Evolutionary conservation across 2,329 filamentous ascomycete genomes (phyloP), one percentile per base, ranked within the genome.

Genomic region (Monosporascus sp.): DNA sequence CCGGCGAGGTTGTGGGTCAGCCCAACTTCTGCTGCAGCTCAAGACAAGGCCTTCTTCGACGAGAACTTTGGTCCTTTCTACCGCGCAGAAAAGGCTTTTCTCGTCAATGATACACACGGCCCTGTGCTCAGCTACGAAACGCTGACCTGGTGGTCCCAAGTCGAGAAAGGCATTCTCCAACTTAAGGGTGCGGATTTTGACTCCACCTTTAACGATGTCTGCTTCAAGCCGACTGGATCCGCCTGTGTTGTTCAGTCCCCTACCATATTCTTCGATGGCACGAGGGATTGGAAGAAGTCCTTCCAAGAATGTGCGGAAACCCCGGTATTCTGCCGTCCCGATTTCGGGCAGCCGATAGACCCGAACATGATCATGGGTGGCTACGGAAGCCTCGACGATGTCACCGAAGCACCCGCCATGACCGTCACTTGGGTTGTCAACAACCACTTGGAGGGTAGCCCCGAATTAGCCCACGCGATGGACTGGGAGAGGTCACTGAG

Each of bases 1-100:
- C 94, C 94, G 6, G 94, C 95, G 11, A 85, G 89, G 48, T 76
- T 99, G 8, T 99, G 94, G 94, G 94, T 99, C n/a, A 92, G 93
- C 63, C 94, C 94, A 7, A 88, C 88, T 8, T 97, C 94, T 4
- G 83, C 86, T 48, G 93, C 95, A 20, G 94, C 94, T 0, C 82
- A 90, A 67, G 93, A 99, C 68, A 99, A 99, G 74, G 81, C 81
- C 1, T 99, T 95, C 67, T 99, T 97, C 60, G 95, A 99, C 67
- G 70, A 82, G 37, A 91, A 90, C 62, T 99, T 99, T 67, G 95
- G 94, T 0, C 91, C 93, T 0, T 99, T 99, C 66, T 99, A 94
- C 72, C 88, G 94, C 41, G 88, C 92, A 0, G 89, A 99, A 69
- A 94, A 99, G 72, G 83, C 86, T 1, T 99, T 99, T 69, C 71